Conservation (phyloP, 805 yeast species). For the Naumovozyma castellii region DNA sequence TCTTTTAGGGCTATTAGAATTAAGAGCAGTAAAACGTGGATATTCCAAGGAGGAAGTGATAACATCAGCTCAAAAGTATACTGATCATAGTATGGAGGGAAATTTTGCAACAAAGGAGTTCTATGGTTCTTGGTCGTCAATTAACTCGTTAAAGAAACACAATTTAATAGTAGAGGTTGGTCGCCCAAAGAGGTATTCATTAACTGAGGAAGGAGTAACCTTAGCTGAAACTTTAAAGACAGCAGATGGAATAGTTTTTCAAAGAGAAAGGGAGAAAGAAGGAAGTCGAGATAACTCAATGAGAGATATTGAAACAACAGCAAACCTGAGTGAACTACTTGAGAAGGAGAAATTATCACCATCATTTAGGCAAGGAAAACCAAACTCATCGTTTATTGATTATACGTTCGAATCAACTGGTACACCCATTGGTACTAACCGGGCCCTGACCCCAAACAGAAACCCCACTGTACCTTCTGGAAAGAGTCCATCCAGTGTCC, state of each 20-base stretch:
- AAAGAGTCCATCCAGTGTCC: neutral
- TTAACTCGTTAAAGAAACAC: constrained; percentile 52
- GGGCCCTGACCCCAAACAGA: neutral
- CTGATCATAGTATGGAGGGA: constrained; percentile 47
- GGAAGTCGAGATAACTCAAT: constrained; percentile 4
- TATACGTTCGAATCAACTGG: constrained; percentile 10
- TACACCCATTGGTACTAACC: constrained; percentile 1
- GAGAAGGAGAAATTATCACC: constrained; percentile 1
- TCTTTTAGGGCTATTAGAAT: constrained; percentile 44
- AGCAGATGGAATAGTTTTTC: constrained; percentile 35
- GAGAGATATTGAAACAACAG: constrained; percentile 11
- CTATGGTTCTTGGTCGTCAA: constrained; percentile 68
- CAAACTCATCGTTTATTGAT: constrained; percentile 11
- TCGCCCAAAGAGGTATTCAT: constrained; percentile 47
- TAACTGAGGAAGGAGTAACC: constrained; percentile 62
- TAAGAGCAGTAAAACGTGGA: constrained; percentile 45
- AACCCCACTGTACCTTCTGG: neutral
- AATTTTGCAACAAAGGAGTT: constrained; percentile 54
- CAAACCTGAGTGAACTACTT: constrained; percentile 14
- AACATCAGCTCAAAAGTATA: constrained; percentile 42
- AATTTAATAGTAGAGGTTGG: constrained; percentile 48
- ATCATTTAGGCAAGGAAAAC: neutral
- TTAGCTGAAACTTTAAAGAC: constrained; percentile 49
- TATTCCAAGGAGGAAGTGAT: constrained; percentile 53
- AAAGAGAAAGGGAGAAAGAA: constrained; percentile 6